Conservation (phyloP, 768 basidiomycete species). For the Trametes meyenii region DNA sequence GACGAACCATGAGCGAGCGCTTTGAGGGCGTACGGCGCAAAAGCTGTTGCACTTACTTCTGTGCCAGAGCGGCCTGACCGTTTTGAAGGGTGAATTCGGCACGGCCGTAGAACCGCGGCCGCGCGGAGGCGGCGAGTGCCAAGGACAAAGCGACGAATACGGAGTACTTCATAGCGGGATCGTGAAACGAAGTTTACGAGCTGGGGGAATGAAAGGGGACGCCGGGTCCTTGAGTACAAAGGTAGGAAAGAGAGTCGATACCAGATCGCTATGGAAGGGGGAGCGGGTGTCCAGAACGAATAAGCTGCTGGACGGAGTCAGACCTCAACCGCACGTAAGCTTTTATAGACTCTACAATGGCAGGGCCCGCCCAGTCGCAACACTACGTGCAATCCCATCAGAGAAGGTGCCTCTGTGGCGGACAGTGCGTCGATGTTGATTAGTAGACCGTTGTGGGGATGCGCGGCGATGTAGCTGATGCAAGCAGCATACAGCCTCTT, state of each 20-base stretch:
- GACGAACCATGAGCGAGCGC: not conserved
- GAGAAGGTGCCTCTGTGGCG: too few relatives aligned
- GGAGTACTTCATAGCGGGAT: constrained; percentile 40
- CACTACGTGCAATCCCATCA: too few relatives aligned
- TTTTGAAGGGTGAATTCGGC: constrained; percentile 26
- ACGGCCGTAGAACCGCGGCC: constrained; percentile 21
- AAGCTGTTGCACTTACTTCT: constrained; percentile 24
- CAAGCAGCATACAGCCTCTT: too few relatives aligned
- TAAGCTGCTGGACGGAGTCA: not conserved
- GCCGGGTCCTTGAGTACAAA: constrained; percentile 8
- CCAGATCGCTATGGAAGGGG: constrained; percentile 9
- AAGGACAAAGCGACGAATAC: constrained; percentile 37
- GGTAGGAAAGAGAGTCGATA: constrained; percentile 6
- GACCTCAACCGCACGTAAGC: not conserved
- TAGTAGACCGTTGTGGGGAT: too few relatives aligned
- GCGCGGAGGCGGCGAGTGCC: constrained; percentile 32
- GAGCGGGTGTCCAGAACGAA: not conserved
- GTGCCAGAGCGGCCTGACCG: constrained; percentile 32
- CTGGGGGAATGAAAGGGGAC: not conserved
- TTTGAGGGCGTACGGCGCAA: not conserved
- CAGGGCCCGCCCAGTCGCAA: too few relatives aligned
- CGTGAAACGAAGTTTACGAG: not conserved
- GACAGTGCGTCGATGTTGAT: too few relatives aligned
- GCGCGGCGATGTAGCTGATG: too few relatives aligned
- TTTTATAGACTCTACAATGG: not conserved